Base-by-base conservation (phyloP, 73 alveolate species). In the Symbiodinium natans region DNA sequence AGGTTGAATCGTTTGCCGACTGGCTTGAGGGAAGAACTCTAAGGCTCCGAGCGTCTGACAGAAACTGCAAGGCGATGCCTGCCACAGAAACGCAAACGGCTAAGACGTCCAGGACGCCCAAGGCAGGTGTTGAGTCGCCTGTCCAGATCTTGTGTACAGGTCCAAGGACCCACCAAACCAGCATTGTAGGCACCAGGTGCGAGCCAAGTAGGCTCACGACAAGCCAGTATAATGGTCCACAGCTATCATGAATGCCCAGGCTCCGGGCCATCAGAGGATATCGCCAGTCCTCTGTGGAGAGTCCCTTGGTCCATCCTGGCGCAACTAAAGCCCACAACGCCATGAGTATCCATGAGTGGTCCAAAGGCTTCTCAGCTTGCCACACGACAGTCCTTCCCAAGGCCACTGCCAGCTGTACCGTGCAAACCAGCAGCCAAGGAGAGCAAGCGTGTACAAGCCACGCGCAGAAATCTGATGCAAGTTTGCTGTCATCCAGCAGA, bases 361-460 rank as follows among this genome's bases (percentile, higher is more conserved):
- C n/a, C n/a, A n/a, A n/a, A n/a, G n/a, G n/a, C n/a, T n/a, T n/a
- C n/a, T n/a, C n/a, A n/a, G n/a, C n/a, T n/a, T n/a, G n/a, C n/a
- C n/a, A n/a, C n/a, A 46, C 9, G 59, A 19, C 59, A 13, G 59
- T 46, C 59, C 88, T 48, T 82, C 88, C 88, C 88, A 82, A 38
- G 88, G 88, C 88, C 88, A 82, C 41, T 82, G 88, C 33, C 40
- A 38, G 59, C 38, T 82, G 88, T 82, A 82, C 38, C 88, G 88
- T 59, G 38, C 40, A 7, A 82, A 19, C 88, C 88, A 82, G 38
- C 40, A 48, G 63, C 2, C 39, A 54, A 38, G 33, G 36, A 82
- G 41, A 23, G 59, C 88, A 25, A 82, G 34, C 38, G 59, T 38
- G 59, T 82, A 82, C 63, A 10, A 82, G 41, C 88, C 38, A 36